Evolutionary conservation across 139 green algal genomes (phyloP), one percentile per base, ranked within the genome.

Genomic region (Chlorella sorokiniana): DNA sequence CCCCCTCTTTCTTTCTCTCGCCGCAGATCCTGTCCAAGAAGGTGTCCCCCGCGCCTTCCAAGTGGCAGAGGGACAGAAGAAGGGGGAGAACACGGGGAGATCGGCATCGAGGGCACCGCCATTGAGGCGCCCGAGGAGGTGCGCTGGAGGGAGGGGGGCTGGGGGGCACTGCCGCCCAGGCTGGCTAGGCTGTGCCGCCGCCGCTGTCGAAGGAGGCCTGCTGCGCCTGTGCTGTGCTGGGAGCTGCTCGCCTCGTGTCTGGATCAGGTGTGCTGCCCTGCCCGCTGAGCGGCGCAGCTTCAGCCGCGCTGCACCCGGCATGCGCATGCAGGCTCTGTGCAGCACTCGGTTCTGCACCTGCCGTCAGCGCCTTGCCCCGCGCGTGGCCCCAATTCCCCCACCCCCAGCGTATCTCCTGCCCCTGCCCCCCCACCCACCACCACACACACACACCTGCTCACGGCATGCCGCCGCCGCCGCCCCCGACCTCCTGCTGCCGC

Each of bases 11-110:
- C 69, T 9, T 40, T 27, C 27, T 10, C 72, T 77, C 78, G 69
- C 95, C 94, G 37, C 91, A 96, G 72, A 99, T 99, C 78, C 85
- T 99, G 56, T 90, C 90, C 29, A 93, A 93, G 79, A 99, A 99
- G 93, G 93, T 99, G 83, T 95, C 86, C 51, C 90, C 4, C 82
- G 87, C n/a, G 94, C 94, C 14, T 99, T 99, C 88, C 78, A 88
- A 42, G 89, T 92, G 61, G 74, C 79, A 37, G 79, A 79, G 4
- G 79, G 81, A 0, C 51, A n/a, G 31, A 91, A 93, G 69, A 92
- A 95, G 86, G 92, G 90, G 0, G 87, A 96, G 86, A 84, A 59
- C 48, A 87, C 90, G 23, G 95, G 9, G 93, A 97, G 84, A 95
- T 97, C 68, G 93, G 94, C 84, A 97, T 97, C 54, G 94, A 98